Conservation (phyloP, 768 basidiomycete species). For the Mrakia hoshinonis region DNA sequence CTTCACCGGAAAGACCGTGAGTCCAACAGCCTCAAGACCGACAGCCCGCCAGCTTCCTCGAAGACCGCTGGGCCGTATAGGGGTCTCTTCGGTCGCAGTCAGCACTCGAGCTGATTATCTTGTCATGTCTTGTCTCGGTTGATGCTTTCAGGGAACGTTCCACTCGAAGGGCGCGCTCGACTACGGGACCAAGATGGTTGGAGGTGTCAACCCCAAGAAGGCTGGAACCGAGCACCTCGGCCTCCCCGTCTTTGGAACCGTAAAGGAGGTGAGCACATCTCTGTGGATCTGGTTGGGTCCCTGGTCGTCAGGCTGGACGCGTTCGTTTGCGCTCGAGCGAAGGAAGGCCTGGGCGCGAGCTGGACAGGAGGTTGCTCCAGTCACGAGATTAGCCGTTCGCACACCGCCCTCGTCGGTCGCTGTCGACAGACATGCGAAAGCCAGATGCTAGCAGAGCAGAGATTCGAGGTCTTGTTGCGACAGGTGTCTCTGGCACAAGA, state of each 20-base stretch:
- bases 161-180: constrained; percentile 86
- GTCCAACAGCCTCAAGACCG: constrained; percentile 32
- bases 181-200: constrained; percentile 81
- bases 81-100: background rate
- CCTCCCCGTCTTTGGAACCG: constrained; percentile 84
- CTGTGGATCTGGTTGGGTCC: background rate
- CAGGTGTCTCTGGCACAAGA: no score
- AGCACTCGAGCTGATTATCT: background rate
- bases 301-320: no score
- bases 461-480: no score
- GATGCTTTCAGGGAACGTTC: constrained; percentile 95
- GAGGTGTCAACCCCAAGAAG: constrained; percentile 86
- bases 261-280: constrained; percentile 61
- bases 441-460: no score
- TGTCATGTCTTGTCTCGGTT: no score
- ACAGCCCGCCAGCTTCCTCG: background rate
- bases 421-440: no score
- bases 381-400: no score
- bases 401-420: no score
- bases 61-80: background rate
- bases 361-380: no score
- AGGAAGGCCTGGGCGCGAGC: no score
- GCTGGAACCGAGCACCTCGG: constrained; percentile 93
- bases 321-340: no score
- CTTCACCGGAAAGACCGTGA: constrained; percentile 89